Evolutionary conservation across 768 basidiomycete genomes (phyloP).

Genomic region (Strobilomyces echinocephalus): DNA sequence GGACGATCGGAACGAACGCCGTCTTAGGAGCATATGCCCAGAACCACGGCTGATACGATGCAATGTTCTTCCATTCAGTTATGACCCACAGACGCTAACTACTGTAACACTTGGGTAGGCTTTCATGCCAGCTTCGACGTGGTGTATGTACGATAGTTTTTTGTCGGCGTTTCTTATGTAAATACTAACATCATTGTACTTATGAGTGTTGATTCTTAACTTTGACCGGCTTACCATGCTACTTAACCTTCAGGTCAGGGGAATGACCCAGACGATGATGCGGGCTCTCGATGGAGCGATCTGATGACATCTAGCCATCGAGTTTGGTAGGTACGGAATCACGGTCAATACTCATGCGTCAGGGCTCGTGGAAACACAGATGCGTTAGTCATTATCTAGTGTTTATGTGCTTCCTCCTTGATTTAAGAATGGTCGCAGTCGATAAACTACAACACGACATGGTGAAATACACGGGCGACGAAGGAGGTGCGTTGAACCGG

Average conservation of each 20-base stretch:
- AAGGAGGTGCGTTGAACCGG: conserved; percentile 12
- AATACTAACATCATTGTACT: no score
- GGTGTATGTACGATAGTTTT: no score
- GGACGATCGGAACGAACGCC: background rate
- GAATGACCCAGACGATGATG: conserved; percentile 33
- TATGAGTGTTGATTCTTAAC: no score
- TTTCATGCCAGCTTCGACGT: no score
- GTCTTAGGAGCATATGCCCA: background rate
- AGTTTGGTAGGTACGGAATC: conserved; percentile 29
- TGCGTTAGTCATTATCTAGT: conserved; percentile 21
- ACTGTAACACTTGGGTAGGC: no score
- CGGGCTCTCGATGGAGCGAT: background rate
- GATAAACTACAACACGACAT: conserved; percentile 10
- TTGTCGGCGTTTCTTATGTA: no score
- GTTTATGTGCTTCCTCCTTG: background rate
- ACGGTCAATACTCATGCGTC: conserved; percentile 35
- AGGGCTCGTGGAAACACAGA: conserved; percentile 25
- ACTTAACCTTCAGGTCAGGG: conserved; percentile 26
- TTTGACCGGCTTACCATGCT: no score
- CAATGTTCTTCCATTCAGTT: no score
- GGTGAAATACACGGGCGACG: conserved; percentile 8
- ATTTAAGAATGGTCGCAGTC: conserved; percentile 12
- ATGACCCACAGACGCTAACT: no score
- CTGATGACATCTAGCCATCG: conserved; percentile 24
- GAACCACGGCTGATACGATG: background rate